phyloP scores from a whole-genome alignment of 352 stramenopile genomes.

The Phytophthora citrophthora region DNA sequence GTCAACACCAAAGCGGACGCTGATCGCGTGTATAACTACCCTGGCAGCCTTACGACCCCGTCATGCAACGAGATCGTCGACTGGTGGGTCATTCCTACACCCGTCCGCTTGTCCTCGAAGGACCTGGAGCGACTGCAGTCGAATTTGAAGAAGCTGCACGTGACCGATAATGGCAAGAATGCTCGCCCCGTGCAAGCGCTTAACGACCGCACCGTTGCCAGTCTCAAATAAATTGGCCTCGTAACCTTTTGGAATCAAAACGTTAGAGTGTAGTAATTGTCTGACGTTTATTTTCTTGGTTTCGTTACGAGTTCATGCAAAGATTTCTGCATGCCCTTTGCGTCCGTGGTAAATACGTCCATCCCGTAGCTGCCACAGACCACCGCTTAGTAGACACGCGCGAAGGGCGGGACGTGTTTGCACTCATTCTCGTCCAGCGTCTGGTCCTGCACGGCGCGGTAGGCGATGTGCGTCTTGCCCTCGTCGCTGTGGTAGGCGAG shows the following conservation, averaged over 20 bases:
- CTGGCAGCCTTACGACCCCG: conserved; percentile 57
- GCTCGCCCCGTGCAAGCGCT: conserved; percentile 39
- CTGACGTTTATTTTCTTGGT: conserved; percentile 40
- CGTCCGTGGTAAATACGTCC: conserved; percentile 36
- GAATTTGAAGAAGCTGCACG: conserved; percentile 28
- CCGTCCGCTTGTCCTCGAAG: conserved; percentile 36
- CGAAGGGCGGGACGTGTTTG: conserved; percentile 93
- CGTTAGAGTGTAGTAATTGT: conserved; percentile 23
- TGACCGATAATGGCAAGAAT: conserved; percentile 43
- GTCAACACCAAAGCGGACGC: conserved; percentile 16
- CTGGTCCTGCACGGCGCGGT: conserved; percentile 93
- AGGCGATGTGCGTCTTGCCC: conserved; percentile 90
- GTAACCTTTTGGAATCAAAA: not conserved
- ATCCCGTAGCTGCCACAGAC: conserved; percentile 32
- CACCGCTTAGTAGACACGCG: conserved; percentile 94
- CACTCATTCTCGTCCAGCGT: conserved; percentile 97
- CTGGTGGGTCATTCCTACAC: conserved; percentile 60
- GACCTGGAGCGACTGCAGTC: conserved; percentile 39
- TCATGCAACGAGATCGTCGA: conserved; percentile 56
- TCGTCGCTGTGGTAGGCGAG: conserved; percentile 94
- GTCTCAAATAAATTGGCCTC: conserved; percentile 3
- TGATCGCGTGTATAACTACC: conserved; percentile 52
- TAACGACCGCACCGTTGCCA: conserved; percentile 34
- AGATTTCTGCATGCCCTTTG: conserved; percentile 20
- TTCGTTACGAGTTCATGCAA: conserved; percentile 35